phyloP scores from a whole-genome alignment of 495 filamentous ascomycete genomes.

The Aspergillus indologenus region DNA sequence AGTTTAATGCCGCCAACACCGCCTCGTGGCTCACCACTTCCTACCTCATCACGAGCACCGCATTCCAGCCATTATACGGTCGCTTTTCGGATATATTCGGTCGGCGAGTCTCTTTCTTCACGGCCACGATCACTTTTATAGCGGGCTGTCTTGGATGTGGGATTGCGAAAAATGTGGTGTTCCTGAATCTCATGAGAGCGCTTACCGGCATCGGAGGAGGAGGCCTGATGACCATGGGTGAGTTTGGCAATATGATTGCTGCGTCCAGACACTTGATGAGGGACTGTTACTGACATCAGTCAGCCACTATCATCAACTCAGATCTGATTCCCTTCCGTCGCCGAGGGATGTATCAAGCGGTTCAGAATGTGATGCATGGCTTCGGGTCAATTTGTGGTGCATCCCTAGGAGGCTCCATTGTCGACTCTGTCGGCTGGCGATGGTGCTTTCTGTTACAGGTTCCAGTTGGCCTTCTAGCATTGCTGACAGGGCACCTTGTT shows the following conservation, averaged over 20 bases:
- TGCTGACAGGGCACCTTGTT: constrained; percentile 52
- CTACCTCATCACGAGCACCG: constrained; percentile 59
- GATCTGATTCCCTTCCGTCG: constrained; percentile 63
- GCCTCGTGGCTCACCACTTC: constrained; percentile 66
- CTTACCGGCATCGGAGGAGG: constrained; percentile 66
- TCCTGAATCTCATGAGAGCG: constrained; percentile 76
- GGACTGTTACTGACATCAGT: background rate
- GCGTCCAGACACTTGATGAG: background rate
- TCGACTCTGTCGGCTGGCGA: constrained; percentile 65
- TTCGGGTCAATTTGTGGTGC: constrained; percentile 67
- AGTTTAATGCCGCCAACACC: constrained; percentile 60
- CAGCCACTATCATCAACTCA: constrained; percentile 63
- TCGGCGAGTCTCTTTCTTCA: constrained; percentile 40
- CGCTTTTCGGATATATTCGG: constrained; percentile 47
- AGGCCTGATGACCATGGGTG: constrained; percentile 61
- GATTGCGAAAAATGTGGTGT: constrained; percentile 49
- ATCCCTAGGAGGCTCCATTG: constrained; percentile 61
- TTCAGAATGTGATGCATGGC: constrained; percentile 60
- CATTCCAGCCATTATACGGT: constrained; percentile 55
- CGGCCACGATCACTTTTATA: constrained; percentile 43
- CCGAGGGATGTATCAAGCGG: constrained; percentile 62
- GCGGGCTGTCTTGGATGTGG: constrained; percentile 47
- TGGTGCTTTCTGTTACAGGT: constrained; percentile 53
- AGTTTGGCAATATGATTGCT: constrained; percentile 13
- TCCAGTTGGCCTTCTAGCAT: constrained; percentile 50